Evolutionary conservation across 129 eudicot species (phyloP).

Genomic region (Pulicaria dysenterica): DNA sequence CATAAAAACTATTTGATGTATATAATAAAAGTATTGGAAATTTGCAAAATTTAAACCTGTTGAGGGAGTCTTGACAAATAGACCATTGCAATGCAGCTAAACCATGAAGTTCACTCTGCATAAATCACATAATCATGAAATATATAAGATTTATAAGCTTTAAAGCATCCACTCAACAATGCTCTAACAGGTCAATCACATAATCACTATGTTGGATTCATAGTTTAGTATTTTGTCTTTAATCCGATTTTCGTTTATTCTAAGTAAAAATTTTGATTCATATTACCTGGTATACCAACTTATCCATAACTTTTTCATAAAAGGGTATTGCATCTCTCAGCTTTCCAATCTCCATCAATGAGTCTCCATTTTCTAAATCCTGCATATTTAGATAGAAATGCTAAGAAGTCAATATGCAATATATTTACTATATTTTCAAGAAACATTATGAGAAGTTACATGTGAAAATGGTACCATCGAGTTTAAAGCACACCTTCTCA

Average conservation of each 20-base stretch:
- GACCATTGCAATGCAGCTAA: conserved; percentile 97
- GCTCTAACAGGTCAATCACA: neutral
- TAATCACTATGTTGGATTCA: neutral
- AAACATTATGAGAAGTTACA: conserved; percentile 19
- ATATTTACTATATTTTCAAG: conserved; percentile 4
- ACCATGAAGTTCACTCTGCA: conserved; percentile 95
- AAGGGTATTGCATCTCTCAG: conserved; percentile 82
- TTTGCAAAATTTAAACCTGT: conserved; percentile 49
- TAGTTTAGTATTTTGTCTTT: neutral
- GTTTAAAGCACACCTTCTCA: conserved; percentile 63
- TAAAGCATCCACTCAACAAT: neutral
- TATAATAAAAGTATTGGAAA: neutral
- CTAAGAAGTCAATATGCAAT: conserved; percentile 26
- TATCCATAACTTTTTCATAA: conserved; percentile 81
- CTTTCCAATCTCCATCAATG: conserved; percentile 79
- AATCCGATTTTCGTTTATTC: neutral
- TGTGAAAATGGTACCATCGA: conserved; percentile 26
- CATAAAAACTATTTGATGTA: conserved; percentile 5
- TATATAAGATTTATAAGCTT: conserved; percentile 4
- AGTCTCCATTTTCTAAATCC: conserved; percentile 87
- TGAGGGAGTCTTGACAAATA: conserved; percentile 87
- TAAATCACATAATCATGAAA: conserved; percentile 15
- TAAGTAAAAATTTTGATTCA: neutral
- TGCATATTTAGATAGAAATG: conserved; percentile 46
- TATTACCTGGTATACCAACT: conserved; percentile 71